These are phyloP conservation scores for Aureobasidium sp. DNA, from an alignment of 2,329 filamentous ascomycete genomes.

Conservation along the genomic window DNA sequence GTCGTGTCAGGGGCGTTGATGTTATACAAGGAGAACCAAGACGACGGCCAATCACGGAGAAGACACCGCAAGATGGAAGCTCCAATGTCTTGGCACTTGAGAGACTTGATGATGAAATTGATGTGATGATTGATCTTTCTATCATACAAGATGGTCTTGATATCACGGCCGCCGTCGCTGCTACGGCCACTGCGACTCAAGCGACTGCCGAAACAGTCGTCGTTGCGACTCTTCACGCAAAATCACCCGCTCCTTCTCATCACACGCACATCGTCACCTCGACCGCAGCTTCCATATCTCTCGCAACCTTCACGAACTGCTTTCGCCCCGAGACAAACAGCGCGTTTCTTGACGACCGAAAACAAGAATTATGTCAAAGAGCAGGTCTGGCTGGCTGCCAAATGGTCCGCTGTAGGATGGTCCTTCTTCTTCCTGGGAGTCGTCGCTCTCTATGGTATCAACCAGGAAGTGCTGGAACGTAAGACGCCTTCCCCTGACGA, in stretches of 20 bases:
- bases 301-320: conserved; percentile 44
- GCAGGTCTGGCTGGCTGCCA: conserved; percentile 62
- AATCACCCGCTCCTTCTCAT: conserved; percentile 48
- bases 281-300: conserved; percentile 61
- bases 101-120: not conserved
- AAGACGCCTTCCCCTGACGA: conserved; percentile 74
- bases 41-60: not conserved
- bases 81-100: conserved; percentile 9
- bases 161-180: conserved; percentile 18
- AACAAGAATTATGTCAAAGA: conserved; percentile 62
- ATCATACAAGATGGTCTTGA: not conserved
- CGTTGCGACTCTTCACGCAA: conserved; percentile 50
- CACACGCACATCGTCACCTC: conserved; percentile 38
- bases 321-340: conserved; percentile 39
- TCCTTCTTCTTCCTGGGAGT: conserved; percentile 54
- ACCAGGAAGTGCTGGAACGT: conserved; percentile 69
- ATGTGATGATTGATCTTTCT: too few relatives aligned
- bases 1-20: not conserved
- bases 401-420: conserved; percentile 61
- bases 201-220: not conserved
- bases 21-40: not conserved
- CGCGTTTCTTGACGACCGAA: conserved; percentile 73
- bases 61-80: not conserved
- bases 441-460: conserved; percentile 57
- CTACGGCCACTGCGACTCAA: conserved; percentile 22